Base-by-base conservation (phyloP, 2,329 filamentous ascomycete species). In the Ploettnerulaceae sp. region DNA sequence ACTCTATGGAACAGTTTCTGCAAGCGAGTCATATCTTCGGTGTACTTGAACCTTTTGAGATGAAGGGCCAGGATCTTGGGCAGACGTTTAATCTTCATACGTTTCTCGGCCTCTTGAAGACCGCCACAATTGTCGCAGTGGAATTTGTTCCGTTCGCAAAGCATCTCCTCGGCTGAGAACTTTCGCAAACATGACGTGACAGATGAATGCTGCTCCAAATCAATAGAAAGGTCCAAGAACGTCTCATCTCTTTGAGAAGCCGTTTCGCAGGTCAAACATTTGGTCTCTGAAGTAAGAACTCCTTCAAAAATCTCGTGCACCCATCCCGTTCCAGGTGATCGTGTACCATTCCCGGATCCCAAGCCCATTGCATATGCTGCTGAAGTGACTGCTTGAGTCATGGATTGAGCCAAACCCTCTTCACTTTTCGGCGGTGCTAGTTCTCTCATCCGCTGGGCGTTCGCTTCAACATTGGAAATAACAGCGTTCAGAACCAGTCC, bases 61-160 rank as follows among this genome's bases (percentile, higher is more conserved):
- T 98, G 93, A 48, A 98, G 71, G 4, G 93, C 90, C 54, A 98
- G 69, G 49, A 98, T 89, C 62, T 88, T 89, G 3, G 93, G 93
- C 62, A 97, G 70, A 43, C 87, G 81, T 71, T 98, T 97, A 58
- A 98, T 91, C 73, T 97, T 98, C 93, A 98, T 98, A 54, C 93
- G 81, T 72, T 97, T 98, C 67, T 98, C 93, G 0, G 93, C 93
- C 69, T 98, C 93, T 67, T 98, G 93, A 45, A 98, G 71, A 2
- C 93, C 93, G 43, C 93, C 93, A 58, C 93, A 98, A 59, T 90
- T 90, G 65, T 98, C 93, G 69, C 93, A 98, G 64, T 98, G 91
- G 57, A 98, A 98, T 64, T 98, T 98, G 72, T 98, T 97, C 51
- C 90, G 79, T 69, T 98, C 93, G 63, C 93, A 97, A 48, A 98